Evolutionary conservation across 129 eudicot genomes (phyloP).

Genomic region (Calendula officinalis): DNA sequence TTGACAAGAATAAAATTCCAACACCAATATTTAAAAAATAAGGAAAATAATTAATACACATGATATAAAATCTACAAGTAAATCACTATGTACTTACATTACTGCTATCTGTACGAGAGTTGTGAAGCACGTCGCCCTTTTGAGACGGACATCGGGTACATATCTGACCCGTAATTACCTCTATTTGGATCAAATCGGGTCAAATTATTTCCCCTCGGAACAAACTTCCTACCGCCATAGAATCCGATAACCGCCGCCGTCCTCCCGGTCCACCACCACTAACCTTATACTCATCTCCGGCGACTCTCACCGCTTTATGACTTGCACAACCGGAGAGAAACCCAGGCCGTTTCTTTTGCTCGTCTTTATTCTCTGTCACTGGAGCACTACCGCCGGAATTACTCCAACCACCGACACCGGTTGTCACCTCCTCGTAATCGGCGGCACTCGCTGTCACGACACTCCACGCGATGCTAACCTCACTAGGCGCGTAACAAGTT

Average conservation of each 20-base stretch:
- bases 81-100: slow-evolving; percentile 17
- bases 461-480: slow-evolving; percentile 91
- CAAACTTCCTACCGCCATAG: slow-evolving; percentile 37
- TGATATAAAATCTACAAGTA: slow-evolving; percentile 4
- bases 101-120: slow-evolving; percentile 38
- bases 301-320: slow-evolving; percentile 72
- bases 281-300: slow-evolving; percentile 38
- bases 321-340: slow-evolving; percentile 64
- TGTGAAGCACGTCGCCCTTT: slow-evolving; percentile 25
- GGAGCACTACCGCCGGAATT: slow-evolving; percentile 18
- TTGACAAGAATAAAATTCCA: no score
- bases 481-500: slow-evolving; percentile 78
- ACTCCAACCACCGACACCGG: slow-evolving; percentile 23
- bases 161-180: slow-evolving; percentile 27
- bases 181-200: slow-evolving; percentile 31
- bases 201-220: slow-evolving; percentile 46
- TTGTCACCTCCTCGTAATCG: slow-evolving; percentile 56
- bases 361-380: slow-evolving; percentile 29
- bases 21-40: no score
- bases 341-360: slow-evolving; percentile 39
- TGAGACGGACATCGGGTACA: slow-evolving; percentile 24
- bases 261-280: slow-evolving; percentile 22
- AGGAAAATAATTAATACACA: not conserved
- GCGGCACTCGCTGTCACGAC: slow-evolving; percentile 88
- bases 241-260: slow-evolving; percentile 32